A percentile compares a stretch with the other conserved stretches of the same genome.
phyloP scores from a whole-genome alignment of 495 filamentous ascomycete genomes.

The Terfezia boudieri region DNA sequence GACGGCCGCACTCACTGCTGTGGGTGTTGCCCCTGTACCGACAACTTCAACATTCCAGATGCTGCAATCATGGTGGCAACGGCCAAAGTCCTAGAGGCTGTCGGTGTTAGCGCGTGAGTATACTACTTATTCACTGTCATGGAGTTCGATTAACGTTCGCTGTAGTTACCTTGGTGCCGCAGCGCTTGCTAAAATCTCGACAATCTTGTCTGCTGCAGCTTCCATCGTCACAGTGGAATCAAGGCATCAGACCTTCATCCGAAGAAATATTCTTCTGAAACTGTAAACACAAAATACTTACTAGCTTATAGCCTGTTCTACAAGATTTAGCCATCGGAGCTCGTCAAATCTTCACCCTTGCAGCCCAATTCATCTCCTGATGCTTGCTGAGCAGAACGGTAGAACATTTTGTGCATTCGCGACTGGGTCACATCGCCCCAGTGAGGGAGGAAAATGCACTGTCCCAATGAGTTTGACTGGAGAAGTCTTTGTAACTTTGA shows the following conservation, averaged over 20 bases:
- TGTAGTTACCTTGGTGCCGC: conserved; percentile 32
- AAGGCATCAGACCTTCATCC: conserved; percentile 39
- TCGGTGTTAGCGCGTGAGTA: conserved; percentile 31
- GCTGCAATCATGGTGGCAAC: conserved; percentile 36
- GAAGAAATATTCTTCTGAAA: conserved; percentile 4
- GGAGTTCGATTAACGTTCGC: too few species aligned
- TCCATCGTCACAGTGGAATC: conserved; percentile 39
- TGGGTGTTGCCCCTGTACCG: conserved; percentile 34
- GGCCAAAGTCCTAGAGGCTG: conserved; percentile 37
- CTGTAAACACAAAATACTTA: conserved; percentile 6
- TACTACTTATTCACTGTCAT: too few species aligned
- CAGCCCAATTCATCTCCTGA: conserved; percentile 35
- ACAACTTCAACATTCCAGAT: conserved; percentile 40
- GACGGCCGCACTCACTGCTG: conserved; percentile 29
- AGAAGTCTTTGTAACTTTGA: conserved; percentile 31
- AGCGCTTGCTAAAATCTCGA: conserved; percentile 29
- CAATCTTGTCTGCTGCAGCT: conserved; percentile 33
- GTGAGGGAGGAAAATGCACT: conserved; percentile 27
- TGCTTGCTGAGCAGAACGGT: conserved; percentile 29
- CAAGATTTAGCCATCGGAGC: conserved; percentile 35
- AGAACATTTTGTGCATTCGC: conserved; percentile 34
- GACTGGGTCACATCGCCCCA: conserved; percentile 22
- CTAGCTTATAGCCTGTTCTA: conserved; percentile 28
- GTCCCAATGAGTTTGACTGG: conserved; percentile 31
- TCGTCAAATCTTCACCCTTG: conserved; percentile 38